Evolutionary conservation across 257 asterid genomes (phyloP).

Genomic region (Capsicum chinense): DNA sequence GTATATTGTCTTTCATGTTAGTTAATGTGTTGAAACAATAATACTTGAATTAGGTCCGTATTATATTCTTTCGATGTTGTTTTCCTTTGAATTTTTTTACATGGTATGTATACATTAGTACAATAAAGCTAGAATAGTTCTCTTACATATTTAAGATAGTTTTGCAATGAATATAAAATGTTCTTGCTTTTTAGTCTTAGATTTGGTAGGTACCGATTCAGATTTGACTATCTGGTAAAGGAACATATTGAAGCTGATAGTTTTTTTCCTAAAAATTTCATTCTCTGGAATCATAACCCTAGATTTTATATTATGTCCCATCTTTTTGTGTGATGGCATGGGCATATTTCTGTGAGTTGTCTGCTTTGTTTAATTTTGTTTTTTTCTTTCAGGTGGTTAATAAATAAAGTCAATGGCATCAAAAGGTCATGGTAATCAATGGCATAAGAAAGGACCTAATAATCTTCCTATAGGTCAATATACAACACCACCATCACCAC

Average conservation of each 20-base stretch:
- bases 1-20: neutral
- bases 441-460: too few relatives aligned
- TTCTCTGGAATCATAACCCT: neutral
- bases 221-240: neutral
- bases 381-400: too few relatives aligned
- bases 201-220: neutral
- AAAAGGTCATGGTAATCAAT: too few relatives aligned
- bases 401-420: too few relatives aligned
- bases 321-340: neutral
- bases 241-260: neutral
- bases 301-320: neutral
- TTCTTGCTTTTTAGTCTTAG: neutral
- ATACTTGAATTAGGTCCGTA: neutral
- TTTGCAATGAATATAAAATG: neutral
- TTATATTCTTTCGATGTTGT: neutral
- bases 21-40: neutral
- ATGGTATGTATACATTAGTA: neutral
- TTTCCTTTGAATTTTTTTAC: neutral
- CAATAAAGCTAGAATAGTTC: neutral
- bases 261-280: neutral
- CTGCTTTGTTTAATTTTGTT: too few relatives aligned
- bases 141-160: neutral
- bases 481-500: too few relatives aligned
- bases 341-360: neutral
- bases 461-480: too few relatives aligned